A percentile compares a stretch with the other conserved stretches of the same genome.
Conservation (phyloP, 371 early-diverging fungal species). For the Phascolomyces articulosus region DNA sequence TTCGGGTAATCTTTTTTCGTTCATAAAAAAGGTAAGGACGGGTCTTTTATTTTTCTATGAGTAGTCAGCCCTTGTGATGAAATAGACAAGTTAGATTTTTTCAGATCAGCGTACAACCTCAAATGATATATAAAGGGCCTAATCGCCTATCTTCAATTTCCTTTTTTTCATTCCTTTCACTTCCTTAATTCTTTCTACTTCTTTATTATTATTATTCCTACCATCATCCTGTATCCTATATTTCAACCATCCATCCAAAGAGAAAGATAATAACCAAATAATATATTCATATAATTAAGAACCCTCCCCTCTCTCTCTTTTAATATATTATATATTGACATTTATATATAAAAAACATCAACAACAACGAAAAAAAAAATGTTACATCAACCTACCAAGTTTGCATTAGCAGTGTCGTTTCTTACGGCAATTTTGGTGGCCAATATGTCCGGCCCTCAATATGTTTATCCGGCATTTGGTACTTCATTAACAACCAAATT, state of each 20-base stretch:
- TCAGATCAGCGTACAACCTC: neutral
- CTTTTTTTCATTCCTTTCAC: neutral
- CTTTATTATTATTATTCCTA: neutral
- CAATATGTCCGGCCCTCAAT: slow-evolving; percentile 51
- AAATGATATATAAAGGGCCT: slow-evolving; percentile 2
- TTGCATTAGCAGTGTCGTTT: slow-evolving; percentile 25
- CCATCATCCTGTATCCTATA: neutral
- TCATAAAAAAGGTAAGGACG: slow-evolving; percentile 2
- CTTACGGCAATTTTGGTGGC: slow-evolving; percentile 39
- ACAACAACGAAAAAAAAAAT: slow-evolving; percentile 5
- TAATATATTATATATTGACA: too few species aligned
- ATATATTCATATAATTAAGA: neutral
- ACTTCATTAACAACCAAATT: slow-evolving; percentile 37
- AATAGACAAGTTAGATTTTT: neutral
- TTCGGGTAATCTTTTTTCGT: slow-evolving; percentile 7
- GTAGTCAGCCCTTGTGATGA: neutral
- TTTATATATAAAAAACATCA: too few species aligned
- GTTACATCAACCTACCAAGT: slow-evolving; percentile 2
- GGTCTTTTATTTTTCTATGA: neutral
- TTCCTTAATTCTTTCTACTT: neutral
- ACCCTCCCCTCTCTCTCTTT: neutral
- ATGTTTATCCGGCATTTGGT: slow-evolving; percentile 48
- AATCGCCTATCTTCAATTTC: slow-evolving; percentile 1
- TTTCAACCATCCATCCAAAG: too few species aligned
- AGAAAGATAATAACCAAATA: neutral